Evolutionary conservation across 2,329 filamentous ascomycete species (phyloP), one percentile per base, ranked within the genome.

Genomic region (Paecilomyces sp.): DNA sequence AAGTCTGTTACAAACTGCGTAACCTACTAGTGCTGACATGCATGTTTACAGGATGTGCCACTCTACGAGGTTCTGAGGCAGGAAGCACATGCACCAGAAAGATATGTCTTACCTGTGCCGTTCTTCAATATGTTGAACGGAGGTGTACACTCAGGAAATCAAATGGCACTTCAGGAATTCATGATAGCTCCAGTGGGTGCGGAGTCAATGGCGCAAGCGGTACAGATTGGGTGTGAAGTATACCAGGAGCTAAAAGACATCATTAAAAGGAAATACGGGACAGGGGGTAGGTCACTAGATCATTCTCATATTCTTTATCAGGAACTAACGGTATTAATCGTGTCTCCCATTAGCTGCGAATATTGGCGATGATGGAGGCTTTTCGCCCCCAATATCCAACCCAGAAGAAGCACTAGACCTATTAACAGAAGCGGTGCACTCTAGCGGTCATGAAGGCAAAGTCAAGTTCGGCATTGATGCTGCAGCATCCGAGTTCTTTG

Each of bases 61-160:
- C 78, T 85, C 60, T 85, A 85, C 72, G 80, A 81, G 59, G 82
- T 83, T 75, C 80, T 85, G 68, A 81, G 80, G 63, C 78, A 80
- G 66, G 77, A 83, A 65, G 77, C 80, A 34, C 79, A 79, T 64
- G 79, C 79, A 67, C 79, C 79, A 73, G 80, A 80, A 74, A 77
- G 78, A 64, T 83, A 82, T 68, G 76, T 84, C 52, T 74, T 85
- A 54, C 83, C 82, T 50, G 82, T 84, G 53, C 83, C 83, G 30
- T 85, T 82, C 72, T 79, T 81, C 76, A 84, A 84, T 71, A 82
- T 85, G 57, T 76, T 85, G 57, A 85, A 85, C 72, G 83, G 83
- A 67, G 73, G 73, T 8, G 68, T 69, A 22, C 73, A 75, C 61
- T 73, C 72, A 0, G 72, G 72, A 13, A 75, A 75, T 56, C 60